Evolutionary conservation across 2,329 filamentous ascomycete genomes (phyloP), one percentile per base, ranked within the genome.

Genomic region (Botryotinia globosa): DNA sequence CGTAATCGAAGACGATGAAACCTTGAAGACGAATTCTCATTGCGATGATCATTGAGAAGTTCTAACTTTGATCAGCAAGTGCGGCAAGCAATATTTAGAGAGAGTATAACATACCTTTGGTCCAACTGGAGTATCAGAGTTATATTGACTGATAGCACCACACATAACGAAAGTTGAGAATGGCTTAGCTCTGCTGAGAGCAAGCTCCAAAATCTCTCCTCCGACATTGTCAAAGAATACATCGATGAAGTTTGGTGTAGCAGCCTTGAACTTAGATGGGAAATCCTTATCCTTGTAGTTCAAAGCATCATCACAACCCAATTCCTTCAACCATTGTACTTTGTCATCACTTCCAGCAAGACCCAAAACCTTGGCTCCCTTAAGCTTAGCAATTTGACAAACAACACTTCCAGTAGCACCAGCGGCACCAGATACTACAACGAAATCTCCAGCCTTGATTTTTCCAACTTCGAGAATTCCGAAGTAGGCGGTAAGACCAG

Each of bases 141-240:
- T 93, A 81, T 93, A 93, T 80, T 90, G 87, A 79, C 87, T 89
- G 82, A 94, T 93, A 76, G 81, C 80, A 72, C 91, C 91, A 81
- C 91, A 93, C 82, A 91, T 91, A 76, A 91, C 88, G 80, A 94
- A 91, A 48, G 91, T 85, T 22, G 91, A 83, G 79, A 87, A 83
- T 69, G 82, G 82, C 72, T 89, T 90, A 73, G 91, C 90, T n/a
- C 89, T 85, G 5, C 81, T 83, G 56, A 94, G 84, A 62, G 89
- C 90, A 74, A 88, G 81, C 78, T 93, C 89, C 44, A 93, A 84
- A 71, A 93, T 90, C 74, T 92, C 89, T 9, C 91, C 91, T 18
- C 90, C 91, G 32, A 92, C 89, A 82, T 93, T 93, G 81, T 93
- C 91, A 80, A 89, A 93, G 82, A 89, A 93, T 22, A 93, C 89